Evolutionary conservation across 2,329 filamentous ascomycete genomes (phyloP).

Genomic region (Fusarium staphyleae): DNA sequence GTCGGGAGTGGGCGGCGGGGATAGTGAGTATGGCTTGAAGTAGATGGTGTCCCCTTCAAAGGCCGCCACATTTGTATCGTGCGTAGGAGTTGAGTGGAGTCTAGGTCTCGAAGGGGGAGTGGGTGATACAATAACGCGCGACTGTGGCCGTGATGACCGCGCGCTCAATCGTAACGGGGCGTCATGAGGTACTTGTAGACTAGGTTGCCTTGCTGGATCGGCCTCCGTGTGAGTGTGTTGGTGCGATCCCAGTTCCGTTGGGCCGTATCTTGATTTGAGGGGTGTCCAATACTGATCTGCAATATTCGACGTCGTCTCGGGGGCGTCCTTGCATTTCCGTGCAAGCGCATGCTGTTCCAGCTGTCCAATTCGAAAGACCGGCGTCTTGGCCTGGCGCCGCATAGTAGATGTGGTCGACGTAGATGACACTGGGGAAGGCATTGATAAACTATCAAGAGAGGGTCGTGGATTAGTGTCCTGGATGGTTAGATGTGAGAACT

Average conservation of each 20-base stretch:
- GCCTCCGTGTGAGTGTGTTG: slow-evolving; percentile 15
- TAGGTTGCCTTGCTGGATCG: slow-evolving; percentile 15
- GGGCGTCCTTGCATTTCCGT: slow-evolving; percentile 30
- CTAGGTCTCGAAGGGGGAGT: slow-evolving; percentile 20
- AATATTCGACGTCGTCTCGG: slow-evolving; percentile 51
- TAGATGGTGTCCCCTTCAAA: slow-evolving; percentile 57
- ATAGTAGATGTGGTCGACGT: slow-evolving; percentile 43
- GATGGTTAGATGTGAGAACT: slow-evolving; percentile 38
- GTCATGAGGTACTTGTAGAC: slow-evolving; percentile 27
- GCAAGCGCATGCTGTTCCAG: slow-evolving; percentile 48
- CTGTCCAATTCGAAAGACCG: slow-evolving; percentile 58
- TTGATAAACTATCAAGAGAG: slow-evolving; percentile 38
- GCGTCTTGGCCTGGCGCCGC: slow-evolving; percentile 60
- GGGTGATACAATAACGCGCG: slow-evolving; percentile 37
- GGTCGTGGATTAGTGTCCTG: slow-evolving; percentile 30
- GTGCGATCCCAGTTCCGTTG: slow-evolving; percentile 46
- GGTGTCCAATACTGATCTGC: slow-evolving; percentile 60
- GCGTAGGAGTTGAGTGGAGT: slow-evolving; percentile 48
- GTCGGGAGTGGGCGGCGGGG: slow-evolving; percentile 46
- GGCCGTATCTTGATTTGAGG: slow-evolving; percentile 48
- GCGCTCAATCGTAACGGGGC: slow-evolving; percentile 14
- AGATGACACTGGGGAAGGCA: slow-evolving; percentile 47
- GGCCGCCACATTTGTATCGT: slow-evolving; percentile 56
- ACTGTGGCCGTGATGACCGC: slow-evolving; percentile 22
- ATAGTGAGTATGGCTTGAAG: slow-evolving; percentile 55